A percentile compares a stretch with the other conserved stretches of the same genome.
Evolutionary conservation across 2,329 filamentous ascomycete genomes (phyloP).

Genomic region (Arthrobotrys megalospora): DNA sequence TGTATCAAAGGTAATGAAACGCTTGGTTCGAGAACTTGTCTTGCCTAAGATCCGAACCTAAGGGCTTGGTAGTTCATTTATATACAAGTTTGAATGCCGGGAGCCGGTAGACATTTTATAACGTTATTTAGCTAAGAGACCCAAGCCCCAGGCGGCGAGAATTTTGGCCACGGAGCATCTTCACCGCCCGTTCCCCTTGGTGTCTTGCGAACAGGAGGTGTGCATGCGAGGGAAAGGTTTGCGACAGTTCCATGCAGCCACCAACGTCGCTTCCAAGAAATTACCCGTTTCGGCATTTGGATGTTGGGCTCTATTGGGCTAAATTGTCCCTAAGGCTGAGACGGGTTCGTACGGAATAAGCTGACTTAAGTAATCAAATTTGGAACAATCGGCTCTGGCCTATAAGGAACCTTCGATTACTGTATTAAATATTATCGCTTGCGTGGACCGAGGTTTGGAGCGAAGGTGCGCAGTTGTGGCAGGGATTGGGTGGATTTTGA

Average conservation of each 20-base stretch:
- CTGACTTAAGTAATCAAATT: constrained; percentile 25
- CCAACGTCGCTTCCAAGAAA: constrained; percentile 10
- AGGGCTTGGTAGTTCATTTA: neutral
- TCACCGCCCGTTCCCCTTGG: neutral
- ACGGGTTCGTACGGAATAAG: constrained; percentile 8
- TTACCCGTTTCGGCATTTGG: constrained; percentile 13
- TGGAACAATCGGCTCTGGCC: neutral
- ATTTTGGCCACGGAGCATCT: neutral
- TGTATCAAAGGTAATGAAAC: too few relatives aligned
- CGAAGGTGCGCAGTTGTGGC: neutral
- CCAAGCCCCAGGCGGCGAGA: neutral
- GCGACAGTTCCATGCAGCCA: neutral
- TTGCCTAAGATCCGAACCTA: too few relatives aligned
- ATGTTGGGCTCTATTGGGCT: neutral
- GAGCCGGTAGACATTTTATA: constrained; percentile 3
- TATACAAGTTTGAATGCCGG: neutral
- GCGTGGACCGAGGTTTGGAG: neutral
- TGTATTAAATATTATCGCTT: neutral
- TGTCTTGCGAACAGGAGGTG: neutral
- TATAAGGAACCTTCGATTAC: neutral
- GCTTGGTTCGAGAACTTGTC: neutral
- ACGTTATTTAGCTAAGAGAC: neutral
- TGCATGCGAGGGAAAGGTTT: neutral
- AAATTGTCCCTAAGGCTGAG: constrained; percentile 23
- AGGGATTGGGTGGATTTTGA: neutral